Evolutionary conservation across 495 filamentous ascomycete species (phyloP).

Genomic region (Mycothermus thermophilus): DNA sequence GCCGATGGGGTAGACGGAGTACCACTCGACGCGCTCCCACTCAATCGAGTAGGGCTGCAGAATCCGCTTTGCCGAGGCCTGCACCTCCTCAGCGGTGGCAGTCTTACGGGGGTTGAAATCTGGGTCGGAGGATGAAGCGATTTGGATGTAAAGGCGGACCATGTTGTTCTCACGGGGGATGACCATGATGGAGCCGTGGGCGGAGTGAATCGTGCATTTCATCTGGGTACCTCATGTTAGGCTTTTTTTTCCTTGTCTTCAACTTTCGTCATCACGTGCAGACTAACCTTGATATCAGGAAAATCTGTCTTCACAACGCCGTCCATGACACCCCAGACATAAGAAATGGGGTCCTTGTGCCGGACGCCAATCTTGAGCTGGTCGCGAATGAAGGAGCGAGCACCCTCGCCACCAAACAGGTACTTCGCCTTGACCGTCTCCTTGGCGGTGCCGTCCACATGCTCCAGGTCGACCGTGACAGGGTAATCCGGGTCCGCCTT

Average conservation of each 20-base stretch:
- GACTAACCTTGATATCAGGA: conserved; percentile 51
- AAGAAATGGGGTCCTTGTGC: conserved; percentile 48
- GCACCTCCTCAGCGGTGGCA: conserved; percentile 53
- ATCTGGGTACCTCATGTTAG: too few species aligned
- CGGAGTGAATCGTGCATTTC: conserved; percentile 72
- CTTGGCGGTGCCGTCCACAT: conserved; percentile 54
- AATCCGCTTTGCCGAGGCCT: conserved; percentile 49
- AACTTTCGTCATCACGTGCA: conserved; percentile 9
- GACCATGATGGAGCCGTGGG: conserved; percentile 58
- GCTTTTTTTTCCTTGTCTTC: too few species aligned
- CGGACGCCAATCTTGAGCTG: conserved; percentile 48
- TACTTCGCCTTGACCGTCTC: conserved; percentile 44
- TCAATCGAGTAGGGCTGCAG: conserved; percentile 53
- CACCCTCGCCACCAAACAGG: conserved; percentile 47
- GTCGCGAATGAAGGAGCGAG: conserved; percentile 44
- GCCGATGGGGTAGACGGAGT: conserved; percentile 56
- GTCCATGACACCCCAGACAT: conserved; percentile 68
- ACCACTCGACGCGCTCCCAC: conserved; percentile 59
- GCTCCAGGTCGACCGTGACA: conserved; percentile 55
- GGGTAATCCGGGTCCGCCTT: conserved; percentile 44
- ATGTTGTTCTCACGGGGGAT: conserved; percentile 63
- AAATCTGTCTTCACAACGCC: conserved; percentile 64
- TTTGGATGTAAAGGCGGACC: conserved; percentile 64
- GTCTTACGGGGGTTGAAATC: conserved; percentile 48
- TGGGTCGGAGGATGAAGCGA: conserved; percentile 50